A percentile compares a stretch with the other conserved stretches of the same genome.
Conservation (phyloP, 2,329 filamentous ascomycete species). For the Cladobotryum mycophilum region DNA sequence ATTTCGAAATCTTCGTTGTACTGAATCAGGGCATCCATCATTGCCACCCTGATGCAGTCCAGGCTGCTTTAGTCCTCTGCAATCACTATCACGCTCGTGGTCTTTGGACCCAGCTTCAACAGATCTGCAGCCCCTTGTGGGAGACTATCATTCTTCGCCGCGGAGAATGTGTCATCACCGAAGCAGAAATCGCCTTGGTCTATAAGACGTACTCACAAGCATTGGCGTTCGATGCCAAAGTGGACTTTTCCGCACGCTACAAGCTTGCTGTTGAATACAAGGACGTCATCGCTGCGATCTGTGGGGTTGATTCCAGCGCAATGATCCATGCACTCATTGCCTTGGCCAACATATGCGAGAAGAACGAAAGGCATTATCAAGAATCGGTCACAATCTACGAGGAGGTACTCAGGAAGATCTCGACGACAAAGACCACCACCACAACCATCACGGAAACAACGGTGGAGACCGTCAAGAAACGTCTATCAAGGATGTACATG, state of each 20-base stretch:
- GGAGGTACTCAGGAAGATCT: conserved; percentile 34
- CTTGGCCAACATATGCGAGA: conserved; percentile 41
- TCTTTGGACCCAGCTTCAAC: conserved; percentile 39
- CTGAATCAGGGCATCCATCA: conserved; percentile 26
- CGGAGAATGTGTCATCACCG: conserved; percentile 30
- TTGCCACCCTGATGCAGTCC: conserved; percentile 36
- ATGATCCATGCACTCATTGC: conserved; percentile 28
- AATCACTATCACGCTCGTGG: conserved; percentile 37
- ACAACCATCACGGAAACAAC: conserved; percentile 21
- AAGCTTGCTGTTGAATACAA: conserved; percentile 43
- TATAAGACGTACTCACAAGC: conserved; percentile 41
- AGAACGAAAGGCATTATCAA: conserved; percentile 34
- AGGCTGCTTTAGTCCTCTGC: conserved; percentile 39
- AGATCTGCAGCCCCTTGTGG: conserved; percentile 41
- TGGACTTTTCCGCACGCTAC: conserved; percentile 34
- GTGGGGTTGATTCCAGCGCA: conserved; percentile 23
- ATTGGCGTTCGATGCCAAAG: conserved; percentile 37
- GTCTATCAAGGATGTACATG: conserved; percentile 41
- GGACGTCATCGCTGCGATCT: conserved; percentile 35
- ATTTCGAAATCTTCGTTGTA: conserved; percentile 30
- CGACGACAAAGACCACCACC: conserved; percentile 24
- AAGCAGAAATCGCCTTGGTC: conserved; percentile 35
- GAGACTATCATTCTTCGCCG: conserved; percentile 31
- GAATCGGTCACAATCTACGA: conserved; percentile 41
- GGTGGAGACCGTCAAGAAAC: conserved; percentile 41